Conservation (phyloP, 2,329 filamentous ascomycete species). For the Calycina herbarum region DNA sequence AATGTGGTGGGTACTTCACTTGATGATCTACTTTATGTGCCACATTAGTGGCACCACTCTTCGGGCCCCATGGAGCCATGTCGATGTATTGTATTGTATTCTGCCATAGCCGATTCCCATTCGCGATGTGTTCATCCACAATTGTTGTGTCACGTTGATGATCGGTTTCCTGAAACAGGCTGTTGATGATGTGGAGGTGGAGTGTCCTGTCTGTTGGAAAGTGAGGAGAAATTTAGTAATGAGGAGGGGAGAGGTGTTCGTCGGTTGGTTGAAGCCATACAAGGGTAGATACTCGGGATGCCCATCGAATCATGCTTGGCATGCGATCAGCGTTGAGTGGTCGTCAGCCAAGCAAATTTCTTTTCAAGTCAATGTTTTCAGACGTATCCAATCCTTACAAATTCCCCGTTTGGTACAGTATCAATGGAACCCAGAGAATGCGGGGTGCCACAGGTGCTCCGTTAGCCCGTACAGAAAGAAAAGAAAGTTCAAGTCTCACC, state of each 20-base stretch:
- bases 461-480: neutral
- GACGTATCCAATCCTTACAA: neutral
- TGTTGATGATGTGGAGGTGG: neutral
- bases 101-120: neutral
- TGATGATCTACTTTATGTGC: neutral
- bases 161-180: neutral
- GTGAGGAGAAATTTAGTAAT: neutral
- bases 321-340: too few relatives aligned
- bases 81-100: neutral
- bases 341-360: neutral
- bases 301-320: too few relatives aligned
- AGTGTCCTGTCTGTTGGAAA: neutral
- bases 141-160: neutral
- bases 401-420: neutral
- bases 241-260: neutral
- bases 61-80: neutral
- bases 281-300: too few relatives aligned
- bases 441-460: neutral
- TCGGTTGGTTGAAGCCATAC: neutral
- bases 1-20: neutral
- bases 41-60: neutral
- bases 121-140: neutral
- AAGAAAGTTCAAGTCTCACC: neutral
- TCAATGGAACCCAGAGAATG: constrained; percentile 1
- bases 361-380: neutral